phyloP scores from a whole-genome alignment of 2,329 filamentous ascomycete genomes.

The Beauveria bassiana region DNA sequence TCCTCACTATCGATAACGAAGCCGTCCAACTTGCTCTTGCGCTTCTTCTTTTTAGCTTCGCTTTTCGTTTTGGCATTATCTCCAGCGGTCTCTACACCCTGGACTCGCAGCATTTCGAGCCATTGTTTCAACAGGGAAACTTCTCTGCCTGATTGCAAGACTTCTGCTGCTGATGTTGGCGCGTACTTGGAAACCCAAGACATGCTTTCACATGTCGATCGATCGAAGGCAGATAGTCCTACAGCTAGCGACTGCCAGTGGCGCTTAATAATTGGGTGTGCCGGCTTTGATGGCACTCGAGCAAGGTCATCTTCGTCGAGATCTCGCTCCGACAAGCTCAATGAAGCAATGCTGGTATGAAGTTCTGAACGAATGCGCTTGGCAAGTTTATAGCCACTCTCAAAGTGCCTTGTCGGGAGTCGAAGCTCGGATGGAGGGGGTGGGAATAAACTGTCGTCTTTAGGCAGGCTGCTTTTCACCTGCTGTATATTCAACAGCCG shows the following conservation, averaged over 20 bases:
- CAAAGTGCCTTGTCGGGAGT: conserved; percentile 47
- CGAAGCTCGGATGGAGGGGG: conserved; percentile 43
- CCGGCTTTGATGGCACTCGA: conserved; percentile 14
- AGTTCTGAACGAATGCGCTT: conserved; percentile 40
- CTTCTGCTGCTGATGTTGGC: conserved; percentile 58
- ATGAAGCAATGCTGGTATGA: conserved; percentile 18
- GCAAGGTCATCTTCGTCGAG: conserved; percentile 30
- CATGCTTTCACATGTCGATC: conserved; percentile 61
- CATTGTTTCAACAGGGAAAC: conserved; percentile 67
- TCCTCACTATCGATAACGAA: conserved; percentile 78
- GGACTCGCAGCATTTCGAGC: conserved; percentile 68
- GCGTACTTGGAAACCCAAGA: conserved; percentile 83
- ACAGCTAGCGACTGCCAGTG: conserved; percentile 54
- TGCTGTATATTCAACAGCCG: not conserved
- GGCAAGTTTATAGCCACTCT: conserved; percentile 49
- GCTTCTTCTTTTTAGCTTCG: conserved; percentile 52
- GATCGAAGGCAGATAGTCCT: conserved; percentile 72
- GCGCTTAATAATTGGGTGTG: conserved; percentile 51
- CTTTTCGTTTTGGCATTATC: conserved; percentile 24
- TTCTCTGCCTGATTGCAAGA: conserved; percentile 70
- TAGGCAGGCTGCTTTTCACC: conserved; percentile 22
- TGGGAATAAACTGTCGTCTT: conserved; percentile 31
- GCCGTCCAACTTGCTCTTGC: conserved; percentile 66
- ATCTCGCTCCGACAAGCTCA: conserved; percentile 10
- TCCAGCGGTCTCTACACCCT: conserved; percentile 61